Percentiles rank a stretch among this genome's conserved stretches.
Evolutionary conservation across 345 rosid genomes (phyloP).

Genomic region (Acer saccharum): DNA sequence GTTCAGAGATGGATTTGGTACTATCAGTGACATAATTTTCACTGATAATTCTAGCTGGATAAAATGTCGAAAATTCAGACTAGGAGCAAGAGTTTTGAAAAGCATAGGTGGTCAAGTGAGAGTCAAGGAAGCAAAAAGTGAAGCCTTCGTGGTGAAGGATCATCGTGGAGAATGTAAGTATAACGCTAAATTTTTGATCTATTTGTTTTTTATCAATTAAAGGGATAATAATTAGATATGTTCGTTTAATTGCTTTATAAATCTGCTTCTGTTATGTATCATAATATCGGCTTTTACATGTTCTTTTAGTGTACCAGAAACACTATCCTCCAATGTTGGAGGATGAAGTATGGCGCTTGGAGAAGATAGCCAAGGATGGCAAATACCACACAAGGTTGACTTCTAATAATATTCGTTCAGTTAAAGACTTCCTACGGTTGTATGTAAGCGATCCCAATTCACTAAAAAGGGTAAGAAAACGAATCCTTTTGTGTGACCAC

Average conservation of each 20-base stretch:
- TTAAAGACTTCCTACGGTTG: conserved; percentile 47
- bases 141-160: conserved; percentile 73
- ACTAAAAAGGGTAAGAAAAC: conserved; percentile 49
- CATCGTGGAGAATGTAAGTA: conserved; percentile 86
- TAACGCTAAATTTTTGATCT: not conserved
- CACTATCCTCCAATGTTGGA: conserved; percentile 67
- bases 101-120: conserved; percentile 36
- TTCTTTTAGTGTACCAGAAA: conserved; percentile 61
- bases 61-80: conserved; percentile 62
- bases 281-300: not conserved
- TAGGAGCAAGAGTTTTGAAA: conserved; percentile 59
- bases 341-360: conserved; percentile 78
- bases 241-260: not conserved
- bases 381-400: conserved; percentile 42
- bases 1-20: conserved; percentile 52
- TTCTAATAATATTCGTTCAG: conserved; percentile 19
- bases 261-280: not conserved
- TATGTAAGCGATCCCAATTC: conserved; percentile 17
- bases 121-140: conserved; percentile 66
- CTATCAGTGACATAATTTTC: conserved; percentile 45
- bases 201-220: not conserved
- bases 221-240: not conserved
- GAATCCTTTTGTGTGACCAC: not conserved
- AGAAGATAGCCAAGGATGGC: conserved; percentile 72
- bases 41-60: conserved; percentile 91